Conservation (phyloP, 179 eudicot species). For the Sideroxylon spinosum region DNA sequence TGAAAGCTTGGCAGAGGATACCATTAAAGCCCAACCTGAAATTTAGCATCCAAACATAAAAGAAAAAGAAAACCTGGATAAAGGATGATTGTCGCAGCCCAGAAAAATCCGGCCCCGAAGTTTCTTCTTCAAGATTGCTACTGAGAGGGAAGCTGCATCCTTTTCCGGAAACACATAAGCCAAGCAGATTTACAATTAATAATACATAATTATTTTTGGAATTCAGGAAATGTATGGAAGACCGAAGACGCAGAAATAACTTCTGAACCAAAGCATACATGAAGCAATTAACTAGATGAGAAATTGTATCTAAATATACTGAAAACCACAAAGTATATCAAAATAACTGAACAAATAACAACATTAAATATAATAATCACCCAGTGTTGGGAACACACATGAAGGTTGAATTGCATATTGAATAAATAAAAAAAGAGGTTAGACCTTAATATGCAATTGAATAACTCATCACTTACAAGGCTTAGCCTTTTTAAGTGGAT, state of each 20-base stretch:
- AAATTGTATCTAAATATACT: too few relatives aligned
- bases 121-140: constrained; percentile 67
- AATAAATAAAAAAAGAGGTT: too few relatives aligned
- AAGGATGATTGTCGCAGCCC: constrained; percentile 88
- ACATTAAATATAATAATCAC: neutral
- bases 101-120: constrained; percentile 49
- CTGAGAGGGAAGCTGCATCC: constrained; percentile 83
- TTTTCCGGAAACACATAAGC: constrained; percentile 15
- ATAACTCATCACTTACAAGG: too few relatives aligned
- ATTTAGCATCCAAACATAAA: neutral
- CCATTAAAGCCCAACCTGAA: neutral
- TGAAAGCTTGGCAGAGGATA: neutral
- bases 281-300: too few relatives aligned
- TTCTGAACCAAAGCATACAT: neutral
- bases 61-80: constrained; percentile 28
- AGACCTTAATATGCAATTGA: too few relatives aligned
- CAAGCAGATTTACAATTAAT: neutral
- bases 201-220: too few relatives aligned
- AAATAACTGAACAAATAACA: neutral
- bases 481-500: too few relatives aligned
- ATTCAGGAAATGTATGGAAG: neutral
- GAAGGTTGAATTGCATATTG: too few relatives aligned
- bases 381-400: too few relatives aligned
- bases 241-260: neutral
- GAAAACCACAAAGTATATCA: neutral